phyloP scores from a whole-genome alignment of 2,329 filamentous ascomycete genomes.

The Aspergillus glaucus region DNA sequence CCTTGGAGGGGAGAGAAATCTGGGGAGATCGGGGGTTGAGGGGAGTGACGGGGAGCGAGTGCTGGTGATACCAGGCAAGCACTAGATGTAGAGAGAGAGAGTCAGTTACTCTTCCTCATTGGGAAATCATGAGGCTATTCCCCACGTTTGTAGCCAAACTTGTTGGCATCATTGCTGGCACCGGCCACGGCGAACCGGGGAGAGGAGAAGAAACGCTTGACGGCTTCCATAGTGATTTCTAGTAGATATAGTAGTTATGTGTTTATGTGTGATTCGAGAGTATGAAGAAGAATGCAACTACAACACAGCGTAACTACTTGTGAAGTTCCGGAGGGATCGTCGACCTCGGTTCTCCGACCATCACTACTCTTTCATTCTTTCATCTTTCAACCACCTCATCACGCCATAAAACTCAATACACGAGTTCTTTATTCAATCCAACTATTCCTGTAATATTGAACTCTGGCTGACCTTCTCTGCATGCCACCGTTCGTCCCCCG shows the following conservation, averaged over 20 bases:
- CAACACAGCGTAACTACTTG: not conserved
- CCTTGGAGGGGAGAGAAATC: conserved; percentile 56
- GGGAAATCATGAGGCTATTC: not conserved
- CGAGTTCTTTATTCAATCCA: conserved; percentile 6
- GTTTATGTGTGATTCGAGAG: not conserved
- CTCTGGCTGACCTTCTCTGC: conserved; percentile 2
- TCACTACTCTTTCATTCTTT: not conserved
- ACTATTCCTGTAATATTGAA: conserved; percentile 1
- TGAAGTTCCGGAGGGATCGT: not conserved
- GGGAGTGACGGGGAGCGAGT: conserved; percentile 69
- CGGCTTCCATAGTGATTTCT: conserved; percentile 40
- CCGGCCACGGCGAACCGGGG: conserved; percentile 82
- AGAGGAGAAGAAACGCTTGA: conserved; percentile 73
- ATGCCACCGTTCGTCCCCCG: conserved; percentile 45
- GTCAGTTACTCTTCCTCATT: not conserved
- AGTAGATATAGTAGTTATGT: conserved; percentile 2
- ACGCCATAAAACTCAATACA: not conserved
- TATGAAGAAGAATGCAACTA: too few relatives aligned
- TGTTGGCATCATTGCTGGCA: conserved; percentile 74
- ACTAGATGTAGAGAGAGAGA: conserved; percentile 48
- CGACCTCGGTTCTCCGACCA: not conserved
- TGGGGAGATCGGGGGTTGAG: conserved; percentile 67
- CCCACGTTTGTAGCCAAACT: conserved; percentile 83
- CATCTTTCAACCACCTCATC: not conserved
- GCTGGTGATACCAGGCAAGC: conserved; percentile 79